A percentile compares a stretch with the other conserved stretches of the same genome.
These are phyloP conservation scores for Colletotrichum higginsianum DNA, from an alignment of 2,329 filamentous ascomycete genomes.

Conservation along the genomic window DNA sequence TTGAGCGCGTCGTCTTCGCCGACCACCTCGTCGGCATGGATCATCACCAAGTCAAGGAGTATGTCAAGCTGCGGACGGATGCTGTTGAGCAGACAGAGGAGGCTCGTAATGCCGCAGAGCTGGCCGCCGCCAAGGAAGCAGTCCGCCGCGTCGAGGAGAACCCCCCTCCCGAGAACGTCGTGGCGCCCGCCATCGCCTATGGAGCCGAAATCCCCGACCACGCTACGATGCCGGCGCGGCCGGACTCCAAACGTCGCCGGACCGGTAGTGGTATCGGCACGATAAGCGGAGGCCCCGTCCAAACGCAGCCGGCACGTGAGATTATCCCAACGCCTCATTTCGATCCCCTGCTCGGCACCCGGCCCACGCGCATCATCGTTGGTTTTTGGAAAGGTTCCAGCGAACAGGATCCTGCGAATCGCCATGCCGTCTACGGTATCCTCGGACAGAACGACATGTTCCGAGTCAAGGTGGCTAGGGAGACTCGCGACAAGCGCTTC, in stretches of 20 bases:
- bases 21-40: constrained; percentile 69
- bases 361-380: constrained; percentile 71
- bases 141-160: constrained; percentile 60
- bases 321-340: constrained; percentile 40
- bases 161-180: constrained; percentile 59
- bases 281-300: constrained; percentile 48
- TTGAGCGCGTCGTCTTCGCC: constrained; percentile 72
- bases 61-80: constrained; percentile 68
- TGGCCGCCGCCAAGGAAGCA: constrained; percentile 63
- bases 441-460: constrained; percentile 76
- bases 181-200: constrained; percentile 65
- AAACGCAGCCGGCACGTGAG: constrained; percentile 27
- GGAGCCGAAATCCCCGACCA: constrained; percentile 65
- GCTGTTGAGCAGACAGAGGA: constrained; percentile 54
- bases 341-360: constrained; percentile 65
- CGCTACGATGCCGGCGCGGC: constrained; percentile 50
- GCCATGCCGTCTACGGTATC: constrained; percentile 75
- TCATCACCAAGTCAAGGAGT: constrained; percentile 73
- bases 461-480: constrained; percentile 72
- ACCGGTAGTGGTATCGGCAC: constrained; percentile 55
- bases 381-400: constrained; percentile 73
- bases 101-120: constrained; percentile 56
- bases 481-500: constrained; percentile 72
- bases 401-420: constrained; percentile 62
- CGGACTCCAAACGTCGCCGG: constrained; percentile 65